A percentile compares a stretch with the other conserved stretches of the same genome.
phyloP scores from a whole-genome alignment of 257 asterid species.

The Ajuga chamaepitys region DNA sequence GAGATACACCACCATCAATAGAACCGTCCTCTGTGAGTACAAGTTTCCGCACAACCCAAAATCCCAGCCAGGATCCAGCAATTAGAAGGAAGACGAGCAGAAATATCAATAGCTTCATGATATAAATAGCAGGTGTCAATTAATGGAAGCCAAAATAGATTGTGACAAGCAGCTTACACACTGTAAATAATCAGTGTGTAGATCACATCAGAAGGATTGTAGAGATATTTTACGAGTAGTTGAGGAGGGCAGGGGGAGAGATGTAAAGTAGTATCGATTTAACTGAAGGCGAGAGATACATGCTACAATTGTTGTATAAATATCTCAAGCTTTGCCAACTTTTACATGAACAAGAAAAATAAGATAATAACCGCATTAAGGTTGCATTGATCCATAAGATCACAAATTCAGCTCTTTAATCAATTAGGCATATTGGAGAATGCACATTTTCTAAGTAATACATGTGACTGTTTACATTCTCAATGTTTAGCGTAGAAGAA shows the following conservation, averaged over 20 bases:
- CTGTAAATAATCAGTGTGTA: background rate
- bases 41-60: constrained; percentile 84
- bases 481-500: background rate
- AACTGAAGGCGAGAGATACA: background rate
- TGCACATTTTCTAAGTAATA: background rate
- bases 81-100: constrained; percentile 58
- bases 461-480: background rate
- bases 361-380: background rate
- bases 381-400: constrained; percentile 3
- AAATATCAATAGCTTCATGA: constrained; percentile 57
- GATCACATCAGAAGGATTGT: background rate
- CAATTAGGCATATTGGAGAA: background rate
- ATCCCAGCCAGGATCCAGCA: constrained; percentile 91
- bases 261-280: background rate
- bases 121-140: constrained; percentile 12
- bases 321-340: background rate
- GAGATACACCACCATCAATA: constrained; percentile 62
- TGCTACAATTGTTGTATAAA: background rate
- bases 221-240: background rate
- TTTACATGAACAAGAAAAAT: background rate
- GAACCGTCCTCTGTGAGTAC: constrained; percentile 75
- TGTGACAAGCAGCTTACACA: constrained; percentile 10
- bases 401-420: background rate
- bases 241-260: background rate
- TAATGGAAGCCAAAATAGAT: constrained; percentile 4